Percentiles rank a stretch among this genome's conserved stretches.
Conservation (phyloP, 2,329 filamentous ascomycete species). For the Scleromitrula shiraiana region DNA sequence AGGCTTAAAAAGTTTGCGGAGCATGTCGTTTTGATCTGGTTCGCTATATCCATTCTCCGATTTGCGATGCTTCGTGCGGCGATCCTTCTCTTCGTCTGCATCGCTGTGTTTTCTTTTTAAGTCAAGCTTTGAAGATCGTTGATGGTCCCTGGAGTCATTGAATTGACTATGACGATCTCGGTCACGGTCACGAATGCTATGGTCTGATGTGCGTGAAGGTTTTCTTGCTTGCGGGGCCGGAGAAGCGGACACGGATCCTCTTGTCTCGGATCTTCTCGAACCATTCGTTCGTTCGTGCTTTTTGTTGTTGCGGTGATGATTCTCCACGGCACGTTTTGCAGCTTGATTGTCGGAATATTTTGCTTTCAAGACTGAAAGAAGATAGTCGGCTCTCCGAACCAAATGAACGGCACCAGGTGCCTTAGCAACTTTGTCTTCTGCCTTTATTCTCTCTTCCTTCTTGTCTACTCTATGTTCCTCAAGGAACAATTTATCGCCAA, state of each 20-base stretch:
- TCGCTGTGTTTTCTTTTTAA: slow-evolving; percentile 54
- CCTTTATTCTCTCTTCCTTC: slow-evolving; percentile 82
- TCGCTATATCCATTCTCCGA: slow-evolving; percentile 39
- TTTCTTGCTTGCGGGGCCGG: slow-evolving; percentile 52
- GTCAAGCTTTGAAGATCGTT: slow-evolving; percentile 32
- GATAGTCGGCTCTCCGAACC: slow-evolving; percentile 87
- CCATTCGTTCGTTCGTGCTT: slow-evolving; percentile 51
- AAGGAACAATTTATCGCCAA: slow-evolving; percentile 87
- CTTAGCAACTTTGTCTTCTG: slow-evolving; percentile 63
- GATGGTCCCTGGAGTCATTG: slow-evolving; percentile 32
- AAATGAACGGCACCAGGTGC: slow-evolving; percentile 96
- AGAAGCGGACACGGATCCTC: slow-evolving; percentile 59
- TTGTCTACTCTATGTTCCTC: slow-evolving; percentile 98
- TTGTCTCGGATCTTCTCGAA: slow-evolving; percentile 50
- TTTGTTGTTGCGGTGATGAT: slow-evolving; percentile 92
- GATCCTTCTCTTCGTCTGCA: slow-evolving; percentile 45
- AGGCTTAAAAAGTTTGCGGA: slow-evolving; percentile 39
- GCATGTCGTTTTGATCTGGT: slow-evolving; percentile 10
- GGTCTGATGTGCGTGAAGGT: slow-evolving; percentile 31
- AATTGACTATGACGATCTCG: slow-evolving; percentile 35
- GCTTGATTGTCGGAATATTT: slow-evolving; percentile 71
- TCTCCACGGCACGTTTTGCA: slow-evolving; percentile 75
- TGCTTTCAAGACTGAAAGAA: slow-evolving; percentile 85
- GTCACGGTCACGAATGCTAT: slow-evolving; percentile 41
- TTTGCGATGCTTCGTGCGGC: slow-evolving; percentile 43